Base-by-base conservation (phyloP, 805 yeast genomes). In the Yarrowia sp. region DNA sequence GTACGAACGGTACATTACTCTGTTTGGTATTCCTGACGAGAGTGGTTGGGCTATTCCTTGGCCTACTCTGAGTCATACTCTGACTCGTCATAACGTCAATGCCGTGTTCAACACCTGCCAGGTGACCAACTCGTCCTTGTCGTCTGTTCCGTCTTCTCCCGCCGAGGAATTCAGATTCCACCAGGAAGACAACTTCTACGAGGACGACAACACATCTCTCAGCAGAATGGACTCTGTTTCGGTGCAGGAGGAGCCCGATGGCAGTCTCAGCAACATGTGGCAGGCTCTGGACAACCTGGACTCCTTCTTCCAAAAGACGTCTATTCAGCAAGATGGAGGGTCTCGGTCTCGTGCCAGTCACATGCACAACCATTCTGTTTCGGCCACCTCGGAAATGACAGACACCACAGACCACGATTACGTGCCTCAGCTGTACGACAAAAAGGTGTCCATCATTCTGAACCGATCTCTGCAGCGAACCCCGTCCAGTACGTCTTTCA, bases 1-100 rank as follows among this genome's bases (percentile, higher is more conserved):
- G 68, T 89, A 88, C 72, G 97, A 89, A 68, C 86, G 84, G 69
- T 87, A 95, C 2, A 92, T 95, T 0, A 91, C 98, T 0, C 78
- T 95, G 64, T 96, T 92, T 78, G 99, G 99, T 16, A 86, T 93
- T 24, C 98, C 99, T 0, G 93, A 89, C 67, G 96, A 90, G 12
- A 86, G 88, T 71, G 99, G 99, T 1, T 95, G 99, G 99, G 87
- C 97, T 0, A 86, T 96, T 58, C 96, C 98, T 1, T 89, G 90
- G 93, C 97, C 99, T 2, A 90, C 93, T 0, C 85, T 91, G 46
- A 87, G 95, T 1, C 91, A 97, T 0, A 88, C 96, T 0, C 83
- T 89, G 16, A 90, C 98, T 0, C 80, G 98, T 68, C 90, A 90
- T 72, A 95, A 95, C 71, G 96, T 95, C 1, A 98, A 95, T 74